Percentiles rank a stretch among this genome's conserved stretches.
Conservation (phyloP, 139 green algal genomes). For the Chlorella sp. region DNA sequence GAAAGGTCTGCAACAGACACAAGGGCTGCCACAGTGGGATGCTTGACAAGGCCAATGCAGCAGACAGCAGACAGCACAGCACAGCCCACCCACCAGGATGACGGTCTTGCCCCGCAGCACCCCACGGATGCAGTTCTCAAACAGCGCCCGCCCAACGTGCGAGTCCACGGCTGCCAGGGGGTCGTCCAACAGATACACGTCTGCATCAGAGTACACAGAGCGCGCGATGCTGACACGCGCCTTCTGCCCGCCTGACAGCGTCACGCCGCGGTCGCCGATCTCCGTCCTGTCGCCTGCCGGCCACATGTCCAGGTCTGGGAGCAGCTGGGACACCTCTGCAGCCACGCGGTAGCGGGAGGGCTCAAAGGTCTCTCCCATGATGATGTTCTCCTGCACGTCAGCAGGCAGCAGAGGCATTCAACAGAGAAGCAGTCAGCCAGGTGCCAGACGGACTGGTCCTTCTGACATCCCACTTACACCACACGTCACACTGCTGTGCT, state of each 20-base stretch:
- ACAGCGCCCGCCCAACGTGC: constrained; percentile 48
- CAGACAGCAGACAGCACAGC: too few species aligned
- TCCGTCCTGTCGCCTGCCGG: constrained; percentile 79
- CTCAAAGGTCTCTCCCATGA: constrained; percentile 50
- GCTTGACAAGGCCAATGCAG: background rate
- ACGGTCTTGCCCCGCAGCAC: constrained; percentile 51
- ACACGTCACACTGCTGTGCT: background rate
- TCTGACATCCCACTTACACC: background rate
- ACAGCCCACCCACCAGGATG: constrained; percentile 74
- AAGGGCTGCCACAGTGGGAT: too few species aligned
- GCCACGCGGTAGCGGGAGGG: constrained; percentile 5
- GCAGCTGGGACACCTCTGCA: constrained; percentile 40
- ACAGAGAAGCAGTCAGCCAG: background rate
- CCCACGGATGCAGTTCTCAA: constrained; percentile 46
- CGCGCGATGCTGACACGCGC: constrained; percentile 56
- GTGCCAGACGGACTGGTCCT: background rate
- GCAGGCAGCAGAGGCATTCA: background rate
- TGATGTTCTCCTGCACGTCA: constrained; percentile 58
- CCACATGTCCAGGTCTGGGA: constrained; percentile 64
- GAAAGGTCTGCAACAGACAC: background rate
- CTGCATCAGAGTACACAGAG: constrained; percentile 77
- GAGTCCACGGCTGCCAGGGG: constrained; percentile 76
- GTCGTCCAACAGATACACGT: constrained; percentile 92
- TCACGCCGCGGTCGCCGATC: constrained; percentile 92
- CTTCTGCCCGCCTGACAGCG: constrained; percentile 82